phyloP scores from a whole-genome alignment of 305 asterid species.

The Fraxinus sp. region DNA sequence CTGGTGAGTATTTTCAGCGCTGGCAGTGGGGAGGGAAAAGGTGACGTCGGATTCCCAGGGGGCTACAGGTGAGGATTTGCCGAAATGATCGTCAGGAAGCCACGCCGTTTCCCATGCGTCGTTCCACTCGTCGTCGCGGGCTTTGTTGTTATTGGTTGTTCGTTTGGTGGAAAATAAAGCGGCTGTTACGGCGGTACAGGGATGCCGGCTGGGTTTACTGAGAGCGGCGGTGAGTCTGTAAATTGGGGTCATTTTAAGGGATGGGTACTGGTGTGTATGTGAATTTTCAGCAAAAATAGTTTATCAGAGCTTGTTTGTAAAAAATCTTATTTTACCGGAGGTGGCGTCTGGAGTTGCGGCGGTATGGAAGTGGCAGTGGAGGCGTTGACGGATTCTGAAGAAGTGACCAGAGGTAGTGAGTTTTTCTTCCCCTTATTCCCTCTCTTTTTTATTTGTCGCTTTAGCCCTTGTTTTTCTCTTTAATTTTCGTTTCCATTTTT shows the following conservation, averaged over 20 bases:
- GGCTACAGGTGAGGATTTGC: slow-evolving; percentile 37
- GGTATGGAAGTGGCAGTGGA: not conserved
- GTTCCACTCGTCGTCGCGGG: slow-evolving; percentile 79
- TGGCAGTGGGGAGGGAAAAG: slow-evolving; percentile 49
- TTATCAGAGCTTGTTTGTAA: not conserved
- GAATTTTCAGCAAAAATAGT: not conserved
- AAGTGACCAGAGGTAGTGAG: not conserved
- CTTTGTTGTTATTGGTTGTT: slow-evolving; percentile 10
- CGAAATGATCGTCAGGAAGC: slow-evolving; percentile 70
- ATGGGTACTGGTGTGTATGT: slow-evolving; percentile 22
- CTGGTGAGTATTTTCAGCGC: slow-evolving; percentile 25
- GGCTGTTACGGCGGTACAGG: slow-evolving; percentile 24
- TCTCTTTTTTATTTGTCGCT: no score
- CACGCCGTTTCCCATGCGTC: slow-evolving; percentile 90
- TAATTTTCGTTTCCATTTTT: no score
- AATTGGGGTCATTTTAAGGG: slow-evolving; percentile 34
- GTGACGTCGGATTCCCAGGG: slow-evolving; percentile 84
- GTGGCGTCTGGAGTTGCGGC: not conserved
- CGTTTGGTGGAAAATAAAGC: slow-evolving; percentile 35
- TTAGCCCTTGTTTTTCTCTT: no score
- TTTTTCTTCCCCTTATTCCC: no score
- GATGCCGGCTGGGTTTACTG: slow-evolving; percentile 30
- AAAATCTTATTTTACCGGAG: not conserved
- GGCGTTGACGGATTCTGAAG: not conserved
- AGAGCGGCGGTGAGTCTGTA: slow-evolving; percentile 34